Base-by-base conservation (phyloP, 495 filamentous ascomycete genomes). In the Xylaria palmicola region DNA sequence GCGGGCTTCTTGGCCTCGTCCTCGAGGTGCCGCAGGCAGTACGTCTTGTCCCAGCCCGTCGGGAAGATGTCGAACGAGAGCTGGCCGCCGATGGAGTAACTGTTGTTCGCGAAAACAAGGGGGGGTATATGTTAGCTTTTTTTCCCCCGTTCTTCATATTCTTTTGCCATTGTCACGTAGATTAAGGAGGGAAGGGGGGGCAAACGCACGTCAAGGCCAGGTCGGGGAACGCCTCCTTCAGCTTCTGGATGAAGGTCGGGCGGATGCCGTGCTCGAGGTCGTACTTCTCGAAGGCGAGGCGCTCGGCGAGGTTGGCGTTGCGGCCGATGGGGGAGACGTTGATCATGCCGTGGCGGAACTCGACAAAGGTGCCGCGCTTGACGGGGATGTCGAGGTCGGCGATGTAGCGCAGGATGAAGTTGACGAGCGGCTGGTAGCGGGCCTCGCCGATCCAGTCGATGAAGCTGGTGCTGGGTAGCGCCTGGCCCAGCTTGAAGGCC, bases 51-150 rank as follows among this genome's bases (percentile, higher is more conserved):
- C 94, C 94, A 98, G 65, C 94, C 94, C 1, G 77, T 86, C 52
- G 94, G 94, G 82, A 98, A 98, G 62, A 97, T 91, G 71, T 98
- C 94, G 78, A 98, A 98, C 58, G 91, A 96, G 71, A 98, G 96
- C 68, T 97, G 91, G 40, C 94, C 94, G 65, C 94, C 94, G 67
- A 98, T 92, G 45, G 91, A 93, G 80, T 86, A 97, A 27, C 90
- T 93, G 59, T 63, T 12, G 19, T 36, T 27, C 1, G 8, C 17
- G 20, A 7, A 8, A 22, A n/a, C n/a, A n/a, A 6, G 2, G 19
- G 30, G 26, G 27, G 36, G 12, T 29, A 2, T 7, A 30, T 26
- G 17, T 55, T 43, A 54, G 50, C 36, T 22, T 19, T n/a, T 19
- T n/a, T 8, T 19, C 44, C 20, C 1, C 29, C 17, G 4, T 12